phyloP scores from a whole-genome alignment of 2,329 filamentous ascomycete species.

The Herpotrichia juniperi region DNA sequence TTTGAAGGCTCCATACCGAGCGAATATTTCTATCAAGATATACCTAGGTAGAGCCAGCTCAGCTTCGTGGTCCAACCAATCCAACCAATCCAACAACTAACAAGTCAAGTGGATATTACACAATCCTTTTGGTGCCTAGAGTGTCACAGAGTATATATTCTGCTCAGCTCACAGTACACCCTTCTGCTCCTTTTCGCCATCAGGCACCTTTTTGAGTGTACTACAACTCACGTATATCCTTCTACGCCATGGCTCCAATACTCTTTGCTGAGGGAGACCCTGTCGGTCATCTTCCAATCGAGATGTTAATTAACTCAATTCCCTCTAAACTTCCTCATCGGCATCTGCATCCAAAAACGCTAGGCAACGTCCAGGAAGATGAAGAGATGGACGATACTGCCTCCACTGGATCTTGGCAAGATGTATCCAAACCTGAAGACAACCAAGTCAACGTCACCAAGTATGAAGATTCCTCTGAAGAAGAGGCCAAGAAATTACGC shows the following conservation, averaged over 20 bases:
- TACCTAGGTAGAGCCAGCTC: no score
- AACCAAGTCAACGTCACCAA: background rate
- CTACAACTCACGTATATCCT: background rate
- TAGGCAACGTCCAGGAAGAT: background rate
- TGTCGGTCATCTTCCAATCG: background rate
- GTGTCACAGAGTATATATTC: no score
- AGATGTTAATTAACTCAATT: background rate
- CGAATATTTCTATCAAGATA: no score
- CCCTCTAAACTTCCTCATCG: background rate
- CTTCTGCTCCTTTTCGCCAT: no score
- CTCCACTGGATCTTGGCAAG: background rate
- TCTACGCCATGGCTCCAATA: background rate
- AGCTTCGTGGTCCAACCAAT: no score
- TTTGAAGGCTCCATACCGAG: no score
- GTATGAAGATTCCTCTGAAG: background rate
- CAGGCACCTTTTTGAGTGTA: no score
- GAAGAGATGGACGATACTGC: conserved; percentile 1
- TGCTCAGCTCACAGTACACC: no score
- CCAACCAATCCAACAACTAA: no score
- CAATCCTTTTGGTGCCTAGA: no score
- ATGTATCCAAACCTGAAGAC: background rate
- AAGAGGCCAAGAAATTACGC: background rate
- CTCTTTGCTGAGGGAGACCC: background rate
- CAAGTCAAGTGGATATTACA: no score
- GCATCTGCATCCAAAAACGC: background rate